A percentile compares a stretch with the other conserved stretches of the same genome.
These are phyloP conservation scores for Agaricus sinodeliciosus DNA, from an alignment of 768 basidiomycete genomes.

Conservation along the genomic window DNA sequence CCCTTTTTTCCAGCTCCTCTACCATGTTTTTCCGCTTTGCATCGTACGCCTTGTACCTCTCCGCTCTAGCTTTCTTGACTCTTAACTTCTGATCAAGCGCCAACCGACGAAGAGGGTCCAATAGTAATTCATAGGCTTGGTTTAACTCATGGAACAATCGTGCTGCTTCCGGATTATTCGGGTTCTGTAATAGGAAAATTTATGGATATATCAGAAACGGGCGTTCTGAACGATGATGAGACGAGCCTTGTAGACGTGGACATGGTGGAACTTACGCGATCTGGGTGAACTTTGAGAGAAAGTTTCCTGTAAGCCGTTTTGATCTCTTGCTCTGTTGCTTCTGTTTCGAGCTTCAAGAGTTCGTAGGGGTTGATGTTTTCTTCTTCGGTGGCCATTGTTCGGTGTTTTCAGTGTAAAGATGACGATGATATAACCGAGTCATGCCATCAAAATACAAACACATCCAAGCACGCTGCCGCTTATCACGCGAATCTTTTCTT, in stretches of 20 bases:
- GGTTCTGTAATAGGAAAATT: constrained; percentile 44
- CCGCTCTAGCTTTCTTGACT: constrained; percentile 57
- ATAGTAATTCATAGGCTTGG: constrained; percentile 71
- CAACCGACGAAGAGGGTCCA: constrained; percentile 72
- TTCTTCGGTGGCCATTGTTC: constrained; percentile 28
- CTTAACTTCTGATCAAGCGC: constrained; percentile 79
- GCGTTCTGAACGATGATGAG: no score
- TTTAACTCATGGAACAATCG: constrained; percentile 83
- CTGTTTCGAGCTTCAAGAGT: constrained; percentile 50
- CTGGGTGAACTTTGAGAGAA: constrained; percentile 84
- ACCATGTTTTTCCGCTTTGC: constrained; percentile 68
- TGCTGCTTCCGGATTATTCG: constrained; percentile 77
- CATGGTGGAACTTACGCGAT: constrained; percentile 48
- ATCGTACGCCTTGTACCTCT: constrained; percentile 66
- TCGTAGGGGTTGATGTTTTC: constrained; percentile 72
- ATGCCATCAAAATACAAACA: background rate
- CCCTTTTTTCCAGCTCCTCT: constrained; percentile 74
- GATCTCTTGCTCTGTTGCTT: constrained; percentile 73
- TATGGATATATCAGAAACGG: background rate
- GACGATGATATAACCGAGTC: background rate
- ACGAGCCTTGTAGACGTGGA: no score
- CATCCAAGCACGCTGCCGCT: background rate
- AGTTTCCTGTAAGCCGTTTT: constrained; percentile 72
- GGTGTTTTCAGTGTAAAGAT: background rate
- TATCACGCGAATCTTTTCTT: background rate